phyloP scores from a whole-genome alignment of 768 basidiomycete genomes.

The Lentinula sp. region DNA sequence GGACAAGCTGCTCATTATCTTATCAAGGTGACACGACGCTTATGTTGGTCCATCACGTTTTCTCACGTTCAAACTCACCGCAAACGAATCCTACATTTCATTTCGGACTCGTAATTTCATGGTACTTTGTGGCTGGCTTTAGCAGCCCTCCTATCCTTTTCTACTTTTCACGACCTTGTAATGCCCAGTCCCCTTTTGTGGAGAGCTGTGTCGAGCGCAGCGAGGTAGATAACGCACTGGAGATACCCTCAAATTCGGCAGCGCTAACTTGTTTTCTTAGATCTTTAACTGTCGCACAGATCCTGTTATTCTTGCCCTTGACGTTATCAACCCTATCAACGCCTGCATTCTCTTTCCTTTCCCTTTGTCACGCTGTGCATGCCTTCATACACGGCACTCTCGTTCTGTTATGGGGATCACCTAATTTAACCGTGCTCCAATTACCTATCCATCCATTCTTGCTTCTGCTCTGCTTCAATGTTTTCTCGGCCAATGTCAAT shows the following conservation, averaged over 20 bases:
- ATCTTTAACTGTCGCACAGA: constrained; percentile 72
- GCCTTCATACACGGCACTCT: constrained; percentile 81
- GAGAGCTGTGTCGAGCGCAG: constrained; percentile 4
- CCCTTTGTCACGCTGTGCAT: constrained; percentile 69
- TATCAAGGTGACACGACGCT: no score
- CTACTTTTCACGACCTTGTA: not conserved
- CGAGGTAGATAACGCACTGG: not conserved
- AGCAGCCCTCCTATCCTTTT: not conserved
- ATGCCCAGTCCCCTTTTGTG: constrained; percentile 6
- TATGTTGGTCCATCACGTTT: no score
- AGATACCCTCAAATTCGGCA: not conserved
- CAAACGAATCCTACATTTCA: not conserved
- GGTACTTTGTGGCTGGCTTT: not conserved
- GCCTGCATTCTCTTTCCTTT: constrained; percentile 75
- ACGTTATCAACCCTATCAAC: constrained; percentile 80
- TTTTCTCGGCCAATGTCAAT: constrained; percentile 61
- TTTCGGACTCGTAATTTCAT: not conserved
- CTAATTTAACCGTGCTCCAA: constrained; percentile 70
- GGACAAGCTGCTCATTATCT: no score
- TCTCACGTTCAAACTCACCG: no score
- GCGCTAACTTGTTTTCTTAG: constrained; percentile 27
- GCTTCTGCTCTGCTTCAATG: constrained; percentile 82
- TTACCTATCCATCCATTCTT: constrained; percentile 85
- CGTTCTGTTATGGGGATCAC: constrained; percentile 63
- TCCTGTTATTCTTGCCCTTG: constrained; percentile 77